Base-by-base conservation (phyloP, 2,329 filamentous ascomycete genomes). In the Lecanicillium sp. region DNA sequence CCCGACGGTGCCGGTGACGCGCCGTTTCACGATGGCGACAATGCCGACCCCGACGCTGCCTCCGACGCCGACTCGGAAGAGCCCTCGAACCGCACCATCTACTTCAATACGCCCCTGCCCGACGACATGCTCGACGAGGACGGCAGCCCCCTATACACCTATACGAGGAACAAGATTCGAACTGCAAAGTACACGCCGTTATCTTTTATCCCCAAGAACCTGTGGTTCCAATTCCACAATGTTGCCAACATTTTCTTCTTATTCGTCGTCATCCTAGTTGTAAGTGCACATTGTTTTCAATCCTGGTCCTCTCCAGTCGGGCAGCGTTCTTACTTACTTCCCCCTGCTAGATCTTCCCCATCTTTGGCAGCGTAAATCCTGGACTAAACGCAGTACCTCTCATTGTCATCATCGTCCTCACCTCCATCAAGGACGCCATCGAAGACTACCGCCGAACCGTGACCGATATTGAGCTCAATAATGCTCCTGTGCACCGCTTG, bases 241-340 rank as follows among this genome's bases (percentile, higher is more conserved):
- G 84, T 98, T 54, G 92, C 92, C 56, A 98, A 98, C 61, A 83
- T 97, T 39, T 98, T 97, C 66, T 98, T 98, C 74, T 71, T 97
- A 51, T 96, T 97, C 65, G 76, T 90, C 53, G 89, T 96, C 58
- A 94, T 98, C 56, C 75, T 98, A 44, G 81, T 83, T 55, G 92
- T 97, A 81, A 72, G 89, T 59, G 19, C 19, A 12, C 14, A 4
- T 4, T 2, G 6, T 28, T 29, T 7, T 15, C 35, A 6, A 27
- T 37, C 29, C 40, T 46, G 25, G 42, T 39, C 42, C 14, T 42
- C 39, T 48, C 15, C 25, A 28, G n/a, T n/a, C n/a, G n/a, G n/a
- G n/a, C n/a, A n/a, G n/a, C n/a, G n/a, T n/a, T n/a, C 41, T 33
- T 18, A 32, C 33, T 12, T 22, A 17, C 29, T 51, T 48, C 40